These are phyloP conservation scores for Begonia fuchsioides DNA, from an alignment of 306 rosid species.

Conservation along the genomic window DNA sequence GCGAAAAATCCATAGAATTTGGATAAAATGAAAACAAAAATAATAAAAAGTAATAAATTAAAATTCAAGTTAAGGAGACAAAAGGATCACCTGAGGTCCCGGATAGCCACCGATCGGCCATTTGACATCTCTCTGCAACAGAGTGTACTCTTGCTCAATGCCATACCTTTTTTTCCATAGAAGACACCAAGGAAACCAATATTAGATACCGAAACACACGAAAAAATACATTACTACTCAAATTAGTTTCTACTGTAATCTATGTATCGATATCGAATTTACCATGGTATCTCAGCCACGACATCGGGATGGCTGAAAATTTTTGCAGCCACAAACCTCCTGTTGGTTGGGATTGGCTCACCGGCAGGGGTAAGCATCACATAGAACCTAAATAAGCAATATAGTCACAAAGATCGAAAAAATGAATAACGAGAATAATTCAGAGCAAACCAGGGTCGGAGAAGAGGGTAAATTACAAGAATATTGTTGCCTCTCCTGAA, in stretches of 20 bases:
- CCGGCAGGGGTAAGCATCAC: conserved; percentile 3
- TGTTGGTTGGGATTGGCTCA: conserved; percentile 1
- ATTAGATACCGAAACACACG: neutral
- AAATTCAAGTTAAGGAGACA: no score
- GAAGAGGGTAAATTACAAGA: neutral
- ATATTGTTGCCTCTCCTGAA: conserved; percentile 2
- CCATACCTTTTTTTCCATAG: neutral
- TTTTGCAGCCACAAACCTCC: neutral
- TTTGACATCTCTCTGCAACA: conserved; percentile 1
- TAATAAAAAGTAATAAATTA: no score
- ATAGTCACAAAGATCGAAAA: no score
- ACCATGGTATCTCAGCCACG: conserved; percentile 2
- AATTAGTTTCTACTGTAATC: no score
- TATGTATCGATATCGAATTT: neutral
- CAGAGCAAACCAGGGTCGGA: neutral
- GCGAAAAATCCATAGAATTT: neutral
- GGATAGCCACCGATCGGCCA: conserved; percentile 3
- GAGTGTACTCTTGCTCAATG: conserved; percentile 2
- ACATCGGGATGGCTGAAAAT: conserved; percentile 1
- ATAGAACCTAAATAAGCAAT: neutral
- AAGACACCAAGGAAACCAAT: no score
- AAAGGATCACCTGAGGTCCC: neutral
- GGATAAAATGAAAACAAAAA: no score
- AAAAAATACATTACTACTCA: neutral
- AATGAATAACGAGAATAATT: no score